These are phyloP conservation scores for Albugo laibachii DNA, from an alignment of 352 stramenopile species.

Conservation along the genomic window DNA sequence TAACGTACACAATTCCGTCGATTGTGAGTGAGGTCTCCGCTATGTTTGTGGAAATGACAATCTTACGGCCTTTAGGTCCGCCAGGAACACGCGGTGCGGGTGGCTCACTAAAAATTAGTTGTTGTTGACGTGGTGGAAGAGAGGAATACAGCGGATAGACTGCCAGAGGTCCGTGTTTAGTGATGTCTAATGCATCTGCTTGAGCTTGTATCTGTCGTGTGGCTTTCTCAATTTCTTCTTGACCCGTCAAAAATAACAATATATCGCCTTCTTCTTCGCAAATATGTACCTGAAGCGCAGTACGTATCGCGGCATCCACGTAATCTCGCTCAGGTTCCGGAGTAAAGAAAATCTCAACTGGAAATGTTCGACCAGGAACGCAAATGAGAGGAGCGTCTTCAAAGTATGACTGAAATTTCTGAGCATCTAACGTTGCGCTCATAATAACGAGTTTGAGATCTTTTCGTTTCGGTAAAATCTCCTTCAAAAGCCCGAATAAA, in stretches of 20 bases:
- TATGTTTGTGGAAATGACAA: constrained; percentile 99
- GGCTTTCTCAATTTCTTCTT: constrained; percentile 98
- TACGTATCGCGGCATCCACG: constrained; percentile 95
- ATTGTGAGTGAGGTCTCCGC: constrained; percentile 99
- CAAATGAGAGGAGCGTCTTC: constrained; percentile 97
- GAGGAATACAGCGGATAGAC: constrained; percentile 14
- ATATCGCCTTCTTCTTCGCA: constrained; percentile 95
- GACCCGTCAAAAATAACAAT: constrained; percentile 97
- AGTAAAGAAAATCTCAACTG: constrained; percentile 96
- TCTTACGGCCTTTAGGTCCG: constrained; percentile 71
- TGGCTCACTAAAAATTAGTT: constrained; percentile 11
- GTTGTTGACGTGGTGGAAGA: constrained; percentile 11
- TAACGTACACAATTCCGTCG: constrained; percentile 97
- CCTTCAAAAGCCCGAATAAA: constrained; percentile 97
- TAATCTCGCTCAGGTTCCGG: constrained; percentile 98
- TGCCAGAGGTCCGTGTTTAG: constrained; percentile 4
- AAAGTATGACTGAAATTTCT: constrained; percentile 99
- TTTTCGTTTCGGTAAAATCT: constrained; percentile 89
- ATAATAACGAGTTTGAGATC: constrained; percentile 98
- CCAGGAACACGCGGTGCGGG: constrained; percentile 53
- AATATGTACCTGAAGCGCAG: constrained; percentile 97
- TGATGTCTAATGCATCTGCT: constrained; percentile 3
- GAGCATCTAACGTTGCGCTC: constrained; percentile 92
- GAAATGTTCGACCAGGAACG: constrained; percentile 93
- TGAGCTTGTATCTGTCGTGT: constrained; percentile 5